Evolutionary conservation across 1,284 basidiomycete genomes (phyloP).

Genomic region (Thelephora terrestris): DNA sequence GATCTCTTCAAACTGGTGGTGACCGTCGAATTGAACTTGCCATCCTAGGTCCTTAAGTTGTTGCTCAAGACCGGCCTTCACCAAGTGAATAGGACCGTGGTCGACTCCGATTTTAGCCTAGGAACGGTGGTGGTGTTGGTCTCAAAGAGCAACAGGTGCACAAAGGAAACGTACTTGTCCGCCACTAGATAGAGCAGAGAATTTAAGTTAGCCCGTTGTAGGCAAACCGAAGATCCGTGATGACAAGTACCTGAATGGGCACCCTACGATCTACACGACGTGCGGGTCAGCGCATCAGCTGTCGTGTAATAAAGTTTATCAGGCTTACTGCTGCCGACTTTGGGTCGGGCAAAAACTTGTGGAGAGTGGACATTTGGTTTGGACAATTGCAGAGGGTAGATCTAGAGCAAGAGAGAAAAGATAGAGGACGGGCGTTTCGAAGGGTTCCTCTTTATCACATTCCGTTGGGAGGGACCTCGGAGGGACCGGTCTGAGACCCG

Average conservation of each 20-base stretch:
- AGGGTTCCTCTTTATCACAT: no score
- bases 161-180: constrained; percentile 37
- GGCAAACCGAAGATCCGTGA: background rate
- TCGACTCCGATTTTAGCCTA: constrained; percentile 82
- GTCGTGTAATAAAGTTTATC: constrained; percentile 3
- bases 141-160: background rate
- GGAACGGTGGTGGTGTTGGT: constrained; percentile 13
- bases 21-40: constrained; percentile 82
- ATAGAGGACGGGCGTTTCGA: background rate
- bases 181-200: constrained; percentile 27
- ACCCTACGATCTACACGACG: constrained; percentile 50
- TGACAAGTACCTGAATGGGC: constrained; percentile 58
- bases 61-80: constrained; percentile 72
- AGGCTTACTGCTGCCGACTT: constrained; percentile 57
- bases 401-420: background rate
- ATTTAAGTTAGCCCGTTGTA: background rate
- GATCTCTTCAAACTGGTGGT: constrained; percentile 82
- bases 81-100: constrained; percentile 78
- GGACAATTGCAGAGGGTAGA: constrained; percentile 4
- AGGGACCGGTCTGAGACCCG: no score
- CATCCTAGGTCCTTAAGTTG: constrained; percentile 80
- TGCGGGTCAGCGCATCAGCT: background rate
- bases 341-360: constrained; percentile 52
- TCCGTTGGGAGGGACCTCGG: no score
- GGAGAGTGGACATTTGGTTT: constrained; percentile 15